Conservation (phyloP, 768 basidiomycete genomes). For the Exidia glandulosa region DNA sequence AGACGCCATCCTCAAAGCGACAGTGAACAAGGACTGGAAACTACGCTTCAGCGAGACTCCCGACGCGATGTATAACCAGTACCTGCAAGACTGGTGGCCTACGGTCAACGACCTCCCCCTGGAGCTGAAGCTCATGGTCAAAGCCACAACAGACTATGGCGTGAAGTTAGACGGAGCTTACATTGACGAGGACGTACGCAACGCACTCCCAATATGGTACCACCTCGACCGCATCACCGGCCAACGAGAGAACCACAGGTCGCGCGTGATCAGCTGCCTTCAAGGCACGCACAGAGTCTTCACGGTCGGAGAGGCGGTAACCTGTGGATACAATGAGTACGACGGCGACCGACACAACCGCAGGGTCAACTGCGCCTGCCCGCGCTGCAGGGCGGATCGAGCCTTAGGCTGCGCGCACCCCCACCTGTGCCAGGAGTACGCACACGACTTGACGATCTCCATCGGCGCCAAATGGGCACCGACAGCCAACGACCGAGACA, state of each 20-base stretch:
- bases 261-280: not conserved
- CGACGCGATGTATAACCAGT: not conserved
- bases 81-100: not conserved
- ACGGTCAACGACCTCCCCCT: not conserved
- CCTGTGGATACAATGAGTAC: not conserved
- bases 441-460: not conserved
- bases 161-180: not conserved
- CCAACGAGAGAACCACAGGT: not conserved
- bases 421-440: not conserved
- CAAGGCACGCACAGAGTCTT: not conserved
- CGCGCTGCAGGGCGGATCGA: not conserved
- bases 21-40: not conserved
- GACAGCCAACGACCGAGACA: not conserved
- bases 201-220: not conserved
- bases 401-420: not conserved
- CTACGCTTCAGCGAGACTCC: not conserved
- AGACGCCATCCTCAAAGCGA: constrained; percentile 6
- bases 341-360: not conserved
- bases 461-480: not conserved
- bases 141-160: not conserved
- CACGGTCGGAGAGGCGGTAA: not conserved
- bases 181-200: not conserved
- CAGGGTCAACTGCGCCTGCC: not conserved
- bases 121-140: not conserved
- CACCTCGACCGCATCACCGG: not conserved